phyloP scores from a whole-genome alignment of 352 stramenopile genomes.

The Thalassiosira oceanica region DNA sequence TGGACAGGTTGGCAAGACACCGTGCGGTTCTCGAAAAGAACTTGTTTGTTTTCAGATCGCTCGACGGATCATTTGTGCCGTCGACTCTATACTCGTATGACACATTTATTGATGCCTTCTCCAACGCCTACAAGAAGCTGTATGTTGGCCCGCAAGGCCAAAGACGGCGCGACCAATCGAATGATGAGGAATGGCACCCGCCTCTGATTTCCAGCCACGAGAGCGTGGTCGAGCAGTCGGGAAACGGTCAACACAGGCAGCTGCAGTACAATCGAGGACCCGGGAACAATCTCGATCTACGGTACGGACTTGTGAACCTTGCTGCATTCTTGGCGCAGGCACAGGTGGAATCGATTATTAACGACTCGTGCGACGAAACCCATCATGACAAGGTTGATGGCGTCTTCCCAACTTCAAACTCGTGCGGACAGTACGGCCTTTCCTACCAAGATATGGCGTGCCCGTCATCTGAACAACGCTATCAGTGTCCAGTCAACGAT shows the following conservation, averaged over 20 bases:
- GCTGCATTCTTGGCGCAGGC: constrained; percentile 44
- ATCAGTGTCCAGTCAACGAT: no score
- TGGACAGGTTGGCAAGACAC: no score
- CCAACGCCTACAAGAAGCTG: no score
- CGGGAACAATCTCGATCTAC: neutral
- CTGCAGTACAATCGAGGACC: no score
- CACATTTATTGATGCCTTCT: constrained; percentile 2
- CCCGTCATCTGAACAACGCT: no score
- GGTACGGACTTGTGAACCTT: constrained; percentile 35
- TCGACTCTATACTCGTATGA: constrained; percentile 33
- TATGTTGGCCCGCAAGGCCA: constrained; percentile 14
- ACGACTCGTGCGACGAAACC: constrained; percentile 43
- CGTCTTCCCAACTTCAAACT: constrained; percentile 35
- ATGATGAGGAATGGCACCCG: constrained; percentile 20
- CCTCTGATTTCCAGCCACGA: no score
- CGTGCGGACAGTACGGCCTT: constrained; percentile 35
- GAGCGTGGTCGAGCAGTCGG: no score
- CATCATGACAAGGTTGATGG: constrained; percentile 30
- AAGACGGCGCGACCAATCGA: constrained; percentile 14
- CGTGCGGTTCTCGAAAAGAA: no score
- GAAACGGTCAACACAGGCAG: no score
- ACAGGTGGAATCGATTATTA: constrained; percentile 43
- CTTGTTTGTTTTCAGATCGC: no score
- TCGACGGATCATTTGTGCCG: no score
- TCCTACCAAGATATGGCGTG: constrained; percentile 51